Base-by-base conservation (phyloP, 495 filamentous ascomycete species). In the Clavariopsis aquatica region DNA sequence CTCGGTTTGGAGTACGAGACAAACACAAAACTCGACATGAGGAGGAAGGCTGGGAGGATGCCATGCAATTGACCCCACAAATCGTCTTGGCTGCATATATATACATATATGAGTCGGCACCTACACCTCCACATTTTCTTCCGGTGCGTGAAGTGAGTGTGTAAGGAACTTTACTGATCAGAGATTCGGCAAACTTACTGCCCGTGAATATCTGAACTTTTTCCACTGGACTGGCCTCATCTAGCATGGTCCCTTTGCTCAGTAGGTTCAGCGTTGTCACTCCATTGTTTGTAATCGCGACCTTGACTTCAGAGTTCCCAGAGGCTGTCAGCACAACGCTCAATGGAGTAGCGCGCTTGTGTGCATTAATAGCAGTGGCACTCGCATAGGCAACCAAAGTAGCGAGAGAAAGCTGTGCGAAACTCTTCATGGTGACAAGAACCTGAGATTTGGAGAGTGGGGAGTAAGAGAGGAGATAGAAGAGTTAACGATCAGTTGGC, bases 231-330 rank as follows among this genome's bases (percentile, higher is more conserved):
- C 62, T 62, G 8, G 77, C 75, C 27, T 71, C 71, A 58, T 87
- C 85, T 20, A 84, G 74, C 75, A 89, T 82, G 59, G 84, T 85
- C 53, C 87, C 87, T 28, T 82, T 78, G 70, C 83, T 85, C 60
- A 89, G 77, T 47, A 88, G 73, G 62, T 82, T 85, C 28, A 89
- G 72, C 49, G 78, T 75, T 47, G 78, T 74, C 27, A 73, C 71
- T 29, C 84, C 86, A 43, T 75, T 81, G 76, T 89, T 88, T 54
- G 80, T 86, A 54, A 89, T 79, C 24, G 79, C 78, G 4, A 85
- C 83, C 72, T 85, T 84, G 68, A 89, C 80, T 34, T 77, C 79
- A 47, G 82, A 82, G 70, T 84, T 83, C 60, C 78, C 77, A 28
- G 79, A 76, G 60, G 82, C 78, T 54, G 78, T 76, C 57, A 87